phyloP scores from a whole-genome alignment of 2,329 filamentous ascomycete species.

The Gnomoniopsis sp. region DNA sequence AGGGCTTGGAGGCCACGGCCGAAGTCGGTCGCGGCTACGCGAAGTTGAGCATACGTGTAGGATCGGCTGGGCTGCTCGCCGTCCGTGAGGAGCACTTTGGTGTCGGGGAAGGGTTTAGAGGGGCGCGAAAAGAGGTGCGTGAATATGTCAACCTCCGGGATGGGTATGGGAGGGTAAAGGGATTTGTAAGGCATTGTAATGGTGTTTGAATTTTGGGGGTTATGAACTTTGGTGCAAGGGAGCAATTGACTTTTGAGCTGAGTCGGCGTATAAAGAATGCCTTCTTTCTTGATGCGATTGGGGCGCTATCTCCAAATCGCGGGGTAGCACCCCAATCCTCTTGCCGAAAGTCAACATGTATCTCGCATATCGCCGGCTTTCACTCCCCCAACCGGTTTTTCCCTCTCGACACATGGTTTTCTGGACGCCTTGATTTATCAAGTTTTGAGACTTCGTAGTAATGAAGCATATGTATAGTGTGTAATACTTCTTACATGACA shows the following conservation, averaged over 20 bases:
- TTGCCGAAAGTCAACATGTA: not conserved
- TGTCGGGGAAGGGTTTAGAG: constrained; percentile 62
- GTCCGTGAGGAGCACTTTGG: constrained; percentile 79
- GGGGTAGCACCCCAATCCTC: not conserved
- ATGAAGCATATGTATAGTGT: too few species aligned
- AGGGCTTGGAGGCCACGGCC: constrained; percentile 71
- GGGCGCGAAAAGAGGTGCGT: constrained; percentile 70
- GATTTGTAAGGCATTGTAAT: constrained; percentile 68
- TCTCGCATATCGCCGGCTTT: not conserved
- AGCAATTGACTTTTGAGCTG: not conserved
- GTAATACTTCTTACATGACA: too few species aligned
- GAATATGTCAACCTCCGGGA: constrained; percentile 78
- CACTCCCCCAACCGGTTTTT: too few species aligned
- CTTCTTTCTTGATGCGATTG: not conserved
- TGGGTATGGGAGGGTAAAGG: constrained; percentile 58
- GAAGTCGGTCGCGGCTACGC: constrained; percentile 66
- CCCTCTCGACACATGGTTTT: too few species aligned
- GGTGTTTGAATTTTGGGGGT: not conserved
- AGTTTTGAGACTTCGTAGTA: too few species aligned
- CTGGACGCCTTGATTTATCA: too few species aligned
- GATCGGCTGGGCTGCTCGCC: constrained; percentile 57
- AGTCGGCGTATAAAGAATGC: too few species aligned
- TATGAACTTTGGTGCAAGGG: not conserved
- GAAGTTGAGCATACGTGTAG: constrained; percentile 70
- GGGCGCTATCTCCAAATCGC: not conserved